A percentile compares a stretch with the other conserved stretches of the same genome.
Conservation (phyloP, 306 rosid genomes). For the Cicer arietinum region DNA sequence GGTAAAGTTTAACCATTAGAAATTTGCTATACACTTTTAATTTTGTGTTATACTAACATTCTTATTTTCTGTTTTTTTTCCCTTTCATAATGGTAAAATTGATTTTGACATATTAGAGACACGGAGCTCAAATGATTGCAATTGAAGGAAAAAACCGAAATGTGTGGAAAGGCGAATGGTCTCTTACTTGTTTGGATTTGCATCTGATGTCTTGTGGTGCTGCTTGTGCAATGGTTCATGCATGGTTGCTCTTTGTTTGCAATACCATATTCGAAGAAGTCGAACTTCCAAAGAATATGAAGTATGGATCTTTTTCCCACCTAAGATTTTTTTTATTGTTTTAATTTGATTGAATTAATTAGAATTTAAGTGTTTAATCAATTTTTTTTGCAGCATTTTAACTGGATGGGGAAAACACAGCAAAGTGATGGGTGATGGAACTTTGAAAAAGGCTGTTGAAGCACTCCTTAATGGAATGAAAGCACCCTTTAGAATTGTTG, state of each 20-base stretch:
- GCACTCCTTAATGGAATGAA: constrained; percentile 73
- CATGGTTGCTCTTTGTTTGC: constrained; percentile 78
- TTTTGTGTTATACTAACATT: not conserved
- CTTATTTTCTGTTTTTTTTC: not conserved
- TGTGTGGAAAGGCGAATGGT: constrained; percentile 88
- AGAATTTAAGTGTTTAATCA: too few species aligned
- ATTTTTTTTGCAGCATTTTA: constrained; percentile 65
- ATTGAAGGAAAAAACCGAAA: constrained; percentile 80
- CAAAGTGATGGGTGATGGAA: constrained; percentile 82
- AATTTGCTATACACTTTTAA: not conserved
- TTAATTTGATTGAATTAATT: constrained; percentile 5
- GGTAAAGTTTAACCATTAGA: constrained; percentile 53
- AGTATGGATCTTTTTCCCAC: constrained; percentile 50
- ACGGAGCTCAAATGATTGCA: constrained; percentile 87
- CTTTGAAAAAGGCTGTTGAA: constrained; percentile 71
- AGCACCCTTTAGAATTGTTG: constrained; percentile 76
- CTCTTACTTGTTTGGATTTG: constrained; percentile 76
- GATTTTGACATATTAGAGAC: constrained; percentile 56
- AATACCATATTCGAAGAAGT: constrained; percentile 66
- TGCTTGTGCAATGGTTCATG: constrained; percentile 91
- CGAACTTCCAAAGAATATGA: constrained; percentile 69
- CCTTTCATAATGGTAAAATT: not conserved
- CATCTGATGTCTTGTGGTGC: constrained; percentile 97
- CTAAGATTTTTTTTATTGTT: constrained; percentile 8
- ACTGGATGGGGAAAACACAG: constrained; percentile 99